Percentiles rank a stretch among this genome's conserved stretches.
Conservation (phyloP, 345 rosid genomes). For the Sonneratia caseolaris region DNA sequence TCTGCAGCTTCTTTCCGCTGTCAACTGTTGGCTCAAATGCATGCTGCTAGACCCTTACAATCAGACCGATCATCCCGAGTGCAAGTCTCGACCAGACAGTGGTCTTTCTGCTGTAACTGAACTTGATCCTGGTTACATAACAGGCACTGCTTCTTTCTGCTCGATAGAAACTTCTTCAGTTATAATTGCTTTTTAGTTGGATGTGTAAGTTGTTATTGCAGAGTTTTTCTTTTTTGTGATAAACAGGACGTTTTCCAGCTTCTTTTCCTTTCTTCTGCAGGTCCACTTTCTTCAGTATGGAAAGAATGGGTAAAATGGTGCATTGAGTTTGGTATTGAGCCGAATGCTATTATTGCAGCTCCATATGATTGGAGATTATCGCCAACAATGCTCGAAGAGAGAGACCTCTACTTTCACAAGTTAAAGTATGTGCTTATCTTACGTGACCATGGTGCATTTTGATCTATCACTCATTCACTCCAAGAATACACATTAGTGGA, state of each 20-base stretch:
- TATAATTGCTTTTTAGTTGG: not conserved
- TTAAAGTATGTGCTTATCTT: conserved; percentile 58
- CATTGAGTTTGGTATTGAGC: conserved; percentile 88
- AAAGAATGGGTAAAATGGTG: conserved; percentile 99
- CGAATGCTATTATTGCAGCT: conserved; percentile 87
- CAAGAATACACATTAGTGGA: not conserved
- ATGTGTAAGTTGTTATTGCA: not conserved
- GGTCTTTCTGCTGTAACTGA: conserved; percentile 96
- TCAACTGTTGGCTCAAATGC: conserved; percentile 98
- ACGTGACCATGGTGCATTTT: not conserved
- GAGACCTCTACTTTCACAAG: conserved; percentile 95
- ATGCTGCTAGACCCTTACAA: conserved; percentile 84
- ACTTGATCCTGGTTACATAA: conserved; percentile 92
- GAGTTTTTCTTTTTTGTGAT: not conserved
- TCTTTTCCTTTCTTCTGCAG: conserved; percentile 27
- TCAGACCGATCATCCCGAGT: conserved; percentile 95
- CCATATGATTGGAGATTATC: conserved; percentile 98
- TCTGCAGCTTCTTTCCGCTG: conserved; percentile 88
- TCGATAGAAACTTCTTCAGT: not conserved
- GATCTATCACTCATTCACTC: not conserved
- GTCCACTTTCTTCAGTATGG: conserved; percentile 97
- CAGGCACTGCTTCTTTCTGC: conserved; percentile 33
- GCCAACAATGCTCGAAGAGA: conserved; percentile 89
- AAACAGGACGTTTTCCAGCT: conserved; percentile 3
- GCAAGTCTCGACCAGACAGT: conserved; percentile 91